Evolutionary conservation across 768 basidiomycete genomes (phyloP), one percentile per base, ranked within the genome.

Genomic region (Mycena chlorophos): DNA sequence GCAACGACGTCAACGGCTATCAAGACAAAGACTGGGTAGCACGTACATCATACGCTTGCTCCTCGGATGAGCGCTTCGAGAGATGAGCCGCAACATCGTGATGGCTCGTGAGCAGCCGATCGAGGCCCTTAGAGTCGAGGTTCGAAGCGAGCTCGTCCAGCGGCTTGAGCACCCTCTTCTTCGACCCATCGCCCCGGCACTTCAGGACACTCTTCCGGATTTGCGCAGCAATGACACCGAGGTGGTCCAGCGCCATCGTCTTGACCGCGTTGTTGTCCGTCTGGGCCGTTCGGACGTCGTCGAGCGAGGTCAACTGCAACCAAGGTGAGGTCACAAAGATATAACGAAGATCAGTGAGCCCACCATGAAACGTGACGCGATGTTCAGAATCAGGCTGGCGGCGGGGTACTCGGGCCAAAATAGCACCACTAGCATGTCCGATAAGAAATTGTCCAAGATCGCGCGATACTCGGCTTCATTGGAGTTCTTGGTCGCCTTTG

Each of bases 341-440:
- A 26, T 19, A 23, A 28, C 4, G 8, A n/a, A n/a, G n/a, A 29
- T n/a, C n/a, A n/a, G n/a, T 34, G 47, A 39, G 61, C 79, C 10
- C 56, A 94, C 95, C 91, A 98, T 91, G 62, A 86, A 87, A 67
- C 87, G 89, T 60, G 86, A 89, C 5, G 87, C 83, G 45, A 97
- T 87, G 40, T 80, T 83, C 31, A 98, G 73, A 34, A 97, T 76
- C 17, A 97, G 71, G 39, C 86, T 81, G 2, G 97, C 91, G 10
- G 91, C 95, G 5, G 97, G 97, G 94, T 96, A 99, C 71, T 99
- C 97, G 0, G 97, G 95, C 85, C 91, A 91, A 68, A 89, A 94
- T 5, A 98, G 75, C 19, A 97, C 94, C 10, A 82, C 81, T 22
- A 98, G 78, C 22, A 97, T 76, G 66, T 99, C 97, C 2, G 86